Conservation (phyloP, 176 grass and related monocot species). For the Carex cristatella region DNA sequence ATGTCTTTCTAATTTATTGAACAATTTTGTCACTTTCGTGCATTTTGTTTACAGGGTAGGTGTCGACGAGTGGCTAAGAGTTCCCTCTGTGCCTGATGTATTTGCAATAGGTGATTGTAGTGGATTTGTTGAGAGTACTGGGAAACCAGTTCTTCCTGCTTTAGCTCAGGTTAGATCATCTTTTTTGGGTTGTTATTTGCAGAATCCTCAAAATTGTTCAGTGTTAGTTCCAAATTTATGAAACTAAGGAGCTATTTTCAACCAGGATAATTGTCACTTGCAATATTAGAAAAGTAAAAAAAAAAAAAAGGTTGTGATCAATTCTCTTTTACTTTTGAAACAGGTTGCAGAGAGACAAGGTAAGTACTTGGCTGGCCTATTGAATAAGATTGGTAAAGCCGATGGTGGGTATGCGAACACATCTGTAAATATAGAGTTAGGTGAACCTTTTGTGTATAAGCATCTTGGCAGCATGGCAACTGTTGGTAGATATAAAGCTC, state of each 20-base stretch:
- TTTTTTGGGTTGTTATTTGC: neutral
- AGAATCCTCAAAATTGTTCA: neutral
- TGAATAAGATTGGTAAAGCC: conserved; percentile 55
- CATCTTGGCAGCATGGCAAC: conserved; percentile 96
- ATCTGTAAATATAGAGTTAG: conserved; percentile 39
- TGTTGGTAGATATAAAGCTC: conserved; percentile 94
- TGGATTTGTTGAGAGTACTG: conserved; percentile 81
- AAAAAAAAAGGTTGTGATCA: neutral
- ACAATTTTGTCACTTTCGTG: neutral
- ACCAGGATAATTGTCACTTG: neutral
- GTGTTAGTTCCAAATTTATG: neutral
- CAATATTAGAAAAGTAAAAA: neutral
- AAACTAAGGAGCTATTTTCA: neutral
- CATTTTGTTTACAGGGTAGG: conserved; percentile 55
- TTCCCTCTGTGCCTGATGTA: conserved; percentile 71
- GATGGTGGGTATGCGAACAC: conserved; percentile 70
- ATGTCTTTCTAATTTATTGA: conserved; percentile 20
- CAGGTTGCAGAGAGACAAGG: conserved; percentile 95
- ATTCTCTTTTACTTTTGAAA: conserved; percentile 1
- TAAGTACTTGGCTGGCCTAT: conserved; percentile 53
- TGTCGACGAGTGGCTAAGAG: conserved; percentile 75
- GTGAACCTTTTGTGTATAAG: conserved; percentile 70
- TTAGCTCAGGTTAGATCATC: conserved; percentile 68
- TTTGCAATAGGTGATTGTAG: conserved; percentile 93
- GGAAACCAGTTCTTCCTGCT: conserved; percentile 74